phyloP scores from a whole-genome alignment of 1,284 basidiomycete genomes.

The Sporisorium exsertum region DNA sequence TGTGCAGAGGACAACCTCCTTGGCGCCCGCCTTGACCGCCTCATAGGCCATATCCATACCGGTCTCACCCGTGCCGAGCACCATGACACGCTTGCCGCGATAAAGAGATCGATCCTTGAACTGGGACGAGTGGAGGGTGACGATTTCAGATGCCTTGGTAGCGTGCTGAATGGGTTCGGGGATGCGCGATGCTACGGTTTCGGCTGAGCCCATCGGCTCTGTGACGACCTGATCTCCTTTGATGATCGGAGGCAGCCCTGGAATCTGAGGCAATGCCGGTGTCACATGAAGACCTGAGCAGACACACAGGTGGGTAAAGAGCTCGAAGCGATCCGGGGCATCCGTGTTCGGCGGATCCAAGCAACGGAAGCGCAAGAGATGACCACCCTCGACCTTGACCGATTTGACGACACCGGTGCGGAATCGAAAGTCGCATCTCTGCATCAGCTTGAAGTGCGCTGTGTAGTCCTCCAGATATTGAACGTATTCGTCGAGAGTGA shows the following conservation, averaged over 20 bases:
- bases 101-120: conserved; percentile 59
- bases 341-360: neutral
- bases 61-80: conserved; percentile 74
- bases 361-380: conserved; percentile 29
- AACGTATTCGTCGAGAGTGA: conserved; percentile 75
- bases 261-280: conserved; percentile 50
- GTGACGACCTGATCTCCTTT: conserved; percentile 37
- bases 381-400: conserved; percentile 38
- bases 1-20: conserved; percentile 75
- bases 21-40: conserved; percentile 74
- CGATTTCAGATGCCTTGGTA: conserved; percentile 39
- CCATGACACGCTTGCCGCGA: conserved; percentile 54
- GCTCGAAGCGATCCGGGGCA: conserved; percentile 20
- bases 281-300: conserved; percentile 59
- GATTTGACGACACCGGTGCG: conserved; percentile 46
- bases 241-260: conserved; percentile 47
- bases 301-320: conserved; percentile 53
- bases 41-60: conserved; percentile 77
- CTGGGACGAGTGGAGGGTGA: conserved; percentile 56
- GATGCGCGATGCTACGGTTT: conserved; percentile 29
- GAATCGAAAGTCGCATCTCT: conserved; percentile 45
- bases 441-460: conserved; percentile 72
- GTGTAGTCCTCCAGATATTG: conserved; percentile 75
- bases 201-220: conserved; percentile 26
- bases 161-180: conserved; percentile 35